Percentiles rank a stretch among this genome's conserved stretches.
phyloP scores from a whole-genome alignment of 208 protist genomes.

The Acanthamoeba castellanii region DNA sequence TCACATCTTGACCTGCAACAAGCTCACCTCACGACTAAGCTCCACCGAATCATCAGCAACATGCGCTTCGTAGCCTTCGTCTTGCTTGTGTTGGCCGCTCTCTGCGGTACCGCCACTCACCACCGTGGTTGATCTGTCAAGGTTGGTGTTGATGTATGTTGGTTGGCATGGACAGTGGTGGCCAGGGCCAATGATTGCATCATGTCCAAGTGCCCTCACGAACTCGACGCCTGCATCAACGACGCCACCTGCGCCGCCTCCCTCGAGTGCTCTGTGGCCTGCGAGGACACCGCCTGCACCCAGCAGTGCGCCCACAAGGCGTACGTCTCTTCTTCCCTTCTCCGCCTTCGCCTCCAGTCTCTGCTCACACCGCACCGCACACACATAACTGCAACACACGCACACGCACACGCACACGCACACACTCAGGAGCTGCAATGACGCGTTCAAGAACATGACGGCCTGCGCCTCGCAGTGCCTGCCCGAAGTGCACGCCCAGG shows the following conservation, averaged over 20 bases:
- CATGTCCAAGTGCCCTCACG: neutral
- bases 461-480: neutral
- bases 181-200: neutral
- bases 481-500: neutral
- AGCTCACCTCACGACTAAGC: neutral
- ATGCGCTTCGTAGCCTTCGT: neutral
- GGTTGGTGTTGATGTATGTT: no score
- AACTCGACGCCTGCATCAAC: neutral
- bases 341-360: no score
- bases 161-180: no score
- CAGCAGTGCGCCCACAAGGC: neutral
- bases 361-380: no score
- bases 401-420: neutral
- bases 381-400: no score
- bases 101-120: no score
- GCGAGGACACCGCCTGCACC: neutral
- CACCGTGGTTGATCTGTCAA: no score
- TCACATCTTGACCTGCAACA: neutral
- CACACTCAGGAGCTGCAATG: neutral
- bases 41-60: neutral
- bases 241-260: neutral
- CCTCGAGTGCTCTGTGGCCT: neutral
- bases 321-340: neutral
- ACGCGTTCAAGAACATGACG: conserved; percentile 1
- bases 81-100: neutral